Evolutionary conservation across 257 asterid species (phyloP), one percentile per base, ranked within the genome.

Genomic region (Verbena officinalis): DNA sequence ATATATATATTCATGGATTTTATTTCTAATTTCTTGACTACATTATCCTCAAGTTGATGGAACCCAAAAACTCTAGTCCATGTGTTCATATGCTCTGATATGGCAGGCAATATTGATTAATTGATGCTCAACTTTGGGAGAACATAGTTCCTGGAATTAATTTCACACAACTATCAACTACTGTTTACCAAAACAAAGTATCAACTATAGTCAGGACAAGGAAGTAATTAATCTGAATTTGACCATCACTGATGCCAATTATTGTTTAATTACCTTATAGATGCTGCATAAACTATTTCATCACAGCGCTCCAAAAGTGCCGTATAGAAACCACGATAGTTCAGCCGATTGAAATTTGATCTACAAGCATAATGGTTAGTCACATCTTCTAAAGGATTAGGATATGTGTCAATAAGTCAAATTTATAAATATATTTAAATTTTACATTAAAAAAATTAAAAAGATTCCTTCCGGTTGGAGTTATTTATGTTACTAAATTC

Each of bases 231-330:
- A 45, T 59, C n/a, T 45, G 62, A 49, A 38, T 24, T 39, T 23
- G n/a, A 17, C 50, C 53, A 48, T 57, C 16, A 34, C 52, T 34
- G 22, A 10, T 36, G 2, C 34, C 34, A 33, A 38, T 44, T 60
- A 62, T 69, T 60, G 14, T 61, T 68, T 55, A 59, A 58, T 65
- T 76, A 90, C 97, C 97, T 85, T 75, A 90, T 75, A 58, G 87
- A 87, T 53, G 98, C 98, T 22, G 85, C 87, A 72, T 88, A 77
- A 52, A 91, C 87, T 53, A 88, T 72, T 75, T 91, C 98, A 67
- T 91, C 98, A 0, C 98, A 95, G 71, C 85, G 85, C 80, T 91
- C 98, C 95, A 91, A 74, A 76, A 91, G 73, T 77, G 81, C 84
- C 2, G 96, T 78, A 73, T 86, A 88, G 81, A 91, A 91, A 67